Evolutionary conservation across 2,329 filamentous ascomycete genomes (phyloP).

Genomic region (Colletotrichum eremochloae): DNA sequence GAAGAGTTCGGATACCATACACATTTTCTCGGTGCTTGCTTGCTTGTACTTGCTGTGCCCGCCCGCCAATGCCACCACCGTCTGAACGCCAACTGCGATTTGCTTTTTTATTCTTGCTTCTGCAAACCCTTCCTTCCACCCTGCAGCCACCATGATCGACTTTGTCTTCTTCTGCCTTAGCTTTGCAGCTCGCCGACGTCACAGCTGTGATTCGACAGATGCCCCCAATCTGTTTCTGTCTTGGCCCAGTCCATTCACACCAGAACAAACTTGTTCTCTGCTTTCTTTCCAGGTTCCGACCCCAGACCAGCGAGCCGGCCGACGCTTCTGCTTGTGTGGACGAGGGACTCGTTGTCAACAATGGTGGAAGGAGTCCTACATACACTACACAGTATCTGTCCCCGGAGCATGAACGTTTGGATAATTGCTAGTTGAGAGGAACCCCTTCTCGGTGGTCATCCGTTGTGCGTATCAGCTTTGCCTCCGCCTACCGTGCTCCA

Average conservation of each 20-base stretch:
- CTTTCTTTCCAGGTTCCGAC: background rate
- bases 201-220: constrained; percentile 24
- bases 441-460: constrained; percentile 15
- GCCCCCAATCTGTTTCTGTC: constrained; percentile 18
- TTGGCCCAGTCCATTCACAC: constrained; percentile 28
- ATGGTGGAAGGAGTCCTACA: background rate
- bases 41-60: background rate
- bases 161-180: constrained; percentile 27
- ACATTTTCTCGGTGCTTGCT: background rate
- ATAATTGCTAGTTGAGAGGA: constrained; percentile 30
- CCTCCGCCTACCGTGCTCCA: constrained; percentile 16
- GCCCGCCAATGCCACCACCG: background rate
- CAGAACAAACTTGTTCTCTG: background rate
- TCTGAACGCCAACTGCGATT: constrained; percentile 1
- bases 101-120: constrained; percentile 6
- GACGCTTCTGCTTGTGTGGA: background rate
- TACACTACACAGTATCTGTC: background rate
- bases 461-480: constrained; percentile 11
- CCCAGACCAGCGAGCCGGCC: background rate
- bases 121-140: constrained; percentile 24
- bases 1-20: background rate
- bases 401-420: constrained; percentile 27
- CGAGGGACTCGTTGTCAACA: background rate
- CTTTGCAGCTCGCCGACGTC: constrained; percentile 24
- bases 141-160: constrained; percentile 6